Base-by-base conservation (phyloP, 768 basidiomycete species). In the Lactifluus volemus region DNA sequence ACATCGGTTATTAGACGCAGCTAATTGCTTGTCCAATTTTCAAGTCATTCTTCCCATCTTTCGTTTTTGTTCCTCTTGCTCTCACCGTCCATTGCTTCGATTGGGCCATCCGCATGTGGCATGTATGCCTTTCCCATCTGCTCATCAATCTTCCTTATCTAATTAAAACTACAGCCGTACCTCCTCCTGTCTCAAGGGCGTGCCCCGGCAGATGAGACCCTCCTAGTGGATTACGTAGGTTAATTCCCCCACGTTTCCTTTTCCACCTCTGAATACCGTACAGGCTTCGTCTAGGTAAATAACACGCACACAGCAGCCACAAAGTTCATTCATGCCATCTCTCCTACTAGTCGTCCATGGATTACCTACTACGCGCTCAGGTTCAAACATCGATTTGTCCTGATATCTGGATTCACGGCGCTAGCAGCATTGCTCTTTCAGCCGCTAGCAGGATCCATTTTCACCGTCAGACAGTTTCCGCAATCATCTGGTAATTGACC, bases 221-320 rank as follows among this genome's bases (percentile, higher is more conserved):
- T 89, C n/a, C 72, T 89, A 17, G 68, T 86, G 29, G 82, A 88
- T 69, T 88, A 88, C 70, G 84, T 85, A 65, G 52, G 82, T 63
- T 52, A 30, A 41, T 54, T 55, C 42, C 61, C 21, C 36, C 21
- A 5, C 0, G 11, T 15, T 9, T 12, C 17, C 25, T 32, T n/a
- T 29, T 8, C 3, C 14, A 17, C 10, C 17, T 11, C 38, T 44
- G 53, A 60, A 32, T 15, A 4, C 7, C 29, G 1, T 9, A n/a
- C 48, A 66, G 65, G 42, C 55, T 14, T 9, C 38, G 12, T 39
- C 49, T 12, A 65, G 55, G 65, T 65, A 49, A 61, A 52, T 53
- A 38, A 4, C 14, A 32, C 17, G 19, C 19, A 34, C 8, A 17
- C 21, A 15, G 11, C 7, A 14, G 17, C 19, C 17, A 12, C 14